Evolutionary conservation across 371 early-diverging fungal species (phyloP).

Genomic region (Rhizopus arrhizus): DNA sequence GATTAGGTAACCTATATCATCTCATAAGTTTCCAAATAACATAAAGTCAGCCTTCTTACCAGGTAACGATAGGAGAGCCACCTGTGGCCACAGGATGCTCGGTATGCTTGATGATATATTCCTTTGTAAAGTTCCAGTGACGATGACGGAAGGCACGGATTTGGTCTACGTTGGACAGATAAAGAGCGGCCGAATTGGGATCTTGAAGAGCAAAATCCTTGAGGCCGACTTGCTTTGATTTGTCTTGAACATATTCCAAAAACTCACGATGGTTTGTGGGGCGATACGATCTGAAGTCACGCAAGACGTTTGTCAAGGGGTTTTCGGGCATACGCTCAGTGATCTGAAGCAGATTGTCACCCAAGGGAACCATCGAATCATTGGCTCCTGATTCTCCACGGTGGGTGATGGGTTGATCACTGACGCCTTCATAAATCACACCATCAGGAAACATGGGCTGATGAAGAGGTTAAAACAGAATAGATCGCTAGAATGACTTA

Average conservation of each 20-base stretch:
- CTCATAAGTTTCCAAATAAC: background rate
- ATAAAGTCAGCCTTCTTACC: slow-evolving; percentile 26
- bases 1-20: slow-evolving; percentile 70
- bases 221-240: slow-evolving; percentile 46
- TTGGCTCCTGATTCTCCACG: slow-evolving; percentile 89
- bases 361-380: slow-evolving; percentile 83
- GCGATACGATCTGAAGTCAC: slow-evolving; percentile 79
- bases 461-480: background rate
- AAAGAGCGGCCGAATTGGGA: slow-evolving; percentile 63
- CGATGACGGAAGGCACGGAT: slow-evolving; percentile 83
- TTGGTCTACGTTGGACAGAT: slow-evolving; percentile 80
- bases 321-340: slow-evolving; percentile 81
- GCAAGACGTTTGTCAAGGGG: slow-evolving; percentile 75
- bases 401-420: slow-evolving; percentile 62
- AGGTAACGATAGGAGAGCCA: slow-evolving; percentile 63
- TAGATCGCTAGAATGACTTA: background rate
- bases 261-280: slow-evolving; percentile 80
- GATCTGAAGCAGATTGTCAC: slow-evolving; percentile 82
- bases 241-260: slow-evolving; percentile 66
- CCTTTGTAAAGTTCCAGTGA: slow-evolving; percentile 89
- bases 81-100: slow-evolving; percentile 75
- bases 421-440: slow-evolving; percentile 80
- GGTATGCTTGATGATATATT: slow-evolving; percentile 80
- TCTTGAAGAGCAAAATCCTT: slow-evolving; percentile 57
- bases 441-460: slow-evolving; percentile 87